These are phyloP conservation scores for Starmerella sp. DNA, from an alignment of 805 yeast species.

Conservation along the genomic window DNA sequence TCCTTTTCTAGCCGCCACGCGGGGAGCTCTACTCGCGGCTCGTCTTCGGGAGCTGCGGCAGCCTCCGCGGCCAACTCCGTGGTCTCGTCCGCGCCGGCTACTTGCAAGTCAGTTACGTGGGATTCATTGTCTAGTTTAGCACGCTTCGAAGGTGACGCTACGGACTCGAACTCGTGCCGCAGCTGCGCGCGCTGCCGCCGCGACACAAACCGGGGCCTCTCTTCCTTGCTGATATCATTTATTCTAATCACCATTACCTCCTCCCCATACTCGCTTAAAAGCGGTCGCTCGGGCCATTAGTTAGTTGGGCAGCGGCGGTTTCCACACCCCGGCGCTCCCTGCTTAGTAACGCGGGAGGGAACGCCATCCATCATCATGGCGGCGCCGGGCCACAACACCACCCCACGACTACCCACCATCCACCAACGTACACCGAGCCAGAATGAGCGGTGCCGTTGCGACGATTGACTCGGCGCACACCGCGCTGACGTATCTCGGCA, in stretches of 20 bases:
- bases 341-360: too few relatives aligned
- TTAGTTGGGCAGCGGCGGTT: too few relatives aligned
- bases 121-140: background rate
- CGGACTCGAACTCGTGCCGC: background rate
- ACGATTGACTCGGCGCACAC: slow-evolving; percentile 14
- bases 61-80: background rate
- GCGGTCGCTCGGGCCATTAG: too few relatives aligned
- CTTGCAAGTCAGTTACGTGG: background rate
- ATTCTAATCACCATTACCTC: slow-evolving; percentile 2
- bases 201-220: slow-evolving; percentile 13
- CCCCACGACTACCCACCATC: background rate
- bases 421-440: background rate
- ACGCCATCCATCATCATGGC: background rate
- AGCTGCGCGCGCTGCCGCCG: slow-evolving; percentile 12
- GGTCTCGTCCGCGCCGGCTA: background rate
- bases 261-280: background rate
- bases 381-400: background rate
- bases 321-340: too few relatives aligned
- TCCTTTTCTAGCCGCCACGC: slow-evolving; percentile 7
- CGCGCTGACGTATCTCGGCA: slow-evolving; percentile 37
- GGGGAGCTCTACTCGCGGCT: slow-evolving; percentile 19
- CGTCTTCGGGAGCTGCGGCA: background rate
- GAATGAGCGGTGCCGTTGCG: slow-evolving; percentile 6
- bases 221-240: slow-evolving; percentile 9
- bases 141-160: background rate